Base-by-base conservation (phyloP, 2,329 filamentous ascomycete species). In the Apiospora phragmitis region DNA sequence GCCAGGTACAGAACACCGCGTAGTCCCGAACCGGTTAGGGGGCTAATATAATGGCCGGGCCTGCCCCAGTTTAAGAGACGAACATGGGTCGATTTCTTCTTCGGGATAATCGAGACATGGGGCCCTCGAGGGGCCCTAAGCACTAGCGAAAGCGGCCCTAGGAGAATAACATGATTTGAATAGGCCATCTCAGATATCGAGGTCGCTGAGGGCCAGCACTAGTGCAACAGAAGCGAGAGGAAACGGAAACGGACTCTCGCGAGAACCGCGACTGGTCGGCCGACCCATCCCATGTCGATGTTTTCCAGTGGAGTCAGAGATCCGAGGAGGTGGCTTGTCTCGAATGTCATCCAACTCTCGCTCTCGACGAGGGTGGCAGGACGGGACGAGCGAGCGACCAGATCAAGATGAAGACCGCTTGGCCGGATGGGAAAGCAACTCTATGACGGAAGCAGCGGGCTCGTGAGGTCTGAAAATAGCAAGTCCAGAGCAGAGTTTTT, bases 291-390 rank as follows among this genome's bases (percentile, higher is more conserved):
- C 32, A 38, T 62, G 32, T 62, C 55, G 32, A 62, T 18, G 32
- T 62, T 62, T 38, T 21, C 3, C 11, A 21, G 55, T 62, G 55
- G 72, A 66, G 55, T 43, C 16, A 38, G 29, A 35, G 74, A 74
- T 76, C 75, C 74, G 78, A 78, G 79, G 78, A 79, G 78, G 78
- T 80, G 80, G 76, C 77, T 82, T 82, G 82, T 81, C 79, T 81
- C 78, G 80, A 75, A 35, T 62, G 18, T 38, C 38, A 35, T n/a
- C 55, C 55, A 62, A n/a, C 55, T 35, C 7, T 21, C 26, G 29
- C 14, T 9, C 49, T 51, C 55, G 32, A 38, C 29, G 55, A 62
- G 32, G 32, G 55, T 35, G 55, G n/a, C 55, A 62, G 55, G 55
- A 62, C 55, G 32, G 55, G 55, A 62, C 55, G 55, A n/a, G 49